Evolutionary conservation across 2,329 filamentous ascomycete species (phyloP).

Genomic region (Paecilomyces formosus): DNA sequence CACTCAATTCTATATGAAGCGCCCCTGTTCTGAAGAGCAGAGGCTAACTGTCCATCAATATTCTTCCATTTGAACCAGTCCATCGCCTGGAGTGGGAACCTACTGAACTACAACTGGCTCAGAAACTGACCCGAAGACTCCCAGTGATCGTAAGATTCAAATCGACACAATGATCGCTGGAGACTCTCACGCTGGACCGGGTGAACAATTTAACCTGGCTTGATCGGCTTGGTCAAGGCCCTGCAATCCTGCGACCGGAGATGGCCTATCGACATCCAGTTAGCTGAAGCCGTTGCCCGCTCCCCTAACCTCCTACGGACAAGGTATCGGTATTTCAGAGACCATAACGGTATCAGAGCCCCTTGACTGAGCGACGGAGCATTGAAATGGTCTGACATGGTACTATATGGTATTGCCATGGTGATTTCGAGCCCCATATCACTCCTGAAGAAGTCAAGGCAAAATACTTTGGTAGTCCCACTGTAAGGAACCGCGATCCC

Average conservation of each 20-base stretch:
- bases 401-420: slow-evolving; percentile 68
- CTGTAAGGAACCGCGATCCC: slow-evolving; percentile 51
- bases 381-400: slow-evolving; percentile 66
- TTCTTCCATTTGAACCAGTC: slow-evolving; percentile 23
- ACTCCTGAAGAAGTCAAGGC: slow-evolving; percentile 52
- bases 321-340: no score
- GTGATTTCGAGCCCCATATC: slow-evolving; percentile 61
- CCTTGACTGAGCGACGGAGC: slow-evolving; percentile 47
- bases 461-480: slow-evolving; percentile 58
- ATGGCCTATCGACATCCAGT: slow-evolving; percentile 53
- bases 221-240: slow-evolving; percentile 35
- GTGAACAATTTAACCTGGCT: slow-evolving; percentile 54
- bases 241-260: slow-evolving; percentile 49
- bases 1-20: slow-evolving; percentile 1
- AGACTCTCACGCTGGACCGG: slow-evolving; percentile 61
- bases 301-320: slow-evolving; percentile 53
- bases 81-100: slow-evolving; percentile 14
- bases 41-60: background rate
- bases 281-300: slow-evolving; percentile 60
- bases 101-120: slow-evolving; percentile 53
- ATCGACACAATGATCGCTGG: slow-evolving; percentile 70
- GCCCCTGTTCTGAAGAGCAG: background rate
- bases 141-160: slow-evolving; percentile 60
- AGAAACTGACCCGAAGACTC: slow-evolving; percentile 61
- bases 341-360: no score